Evolutionary conservation across 441 rosid species (phyloP).

Genomic region (Euphorbia celastroides): DNA sequence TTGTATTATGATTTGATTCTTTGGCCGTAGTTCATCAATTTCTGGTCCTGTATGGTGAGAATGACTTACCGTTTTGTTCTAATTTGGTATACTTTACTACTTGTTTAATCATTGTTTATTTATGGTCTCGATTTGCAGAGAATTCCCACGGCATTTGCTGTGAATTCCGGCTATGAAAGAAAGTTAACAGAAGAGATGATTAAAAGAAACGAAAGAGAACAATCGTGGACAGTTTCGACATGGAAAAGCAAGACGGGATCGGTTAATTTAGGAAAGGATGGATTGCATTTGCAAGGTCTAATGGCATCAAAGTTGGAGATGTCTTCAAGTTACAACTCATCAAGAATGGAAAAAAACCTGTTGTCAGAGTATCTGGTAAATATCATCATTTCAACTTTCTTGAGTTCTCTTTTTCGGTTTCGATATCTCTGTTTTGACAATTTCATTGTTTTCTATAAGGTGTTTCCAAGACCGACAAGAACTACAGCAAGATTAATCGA

Average conservation of each 20-base stretch:
- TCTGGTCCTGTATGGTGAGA: no score
- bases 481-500: neutral
- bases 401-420: neutral
- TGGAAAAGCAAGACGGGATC: neutral
- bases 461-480: neutral
- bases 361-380: slow-evolving; percentile 1
- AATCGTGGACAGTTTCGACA: neutral
- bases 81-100: no score
- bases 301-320: slow-evolving; percentile 12
- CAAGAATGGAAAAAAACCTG: slow-evolving; percentile 6
- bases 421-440: no score
- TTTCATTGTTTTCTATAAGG: neutral
- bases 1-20: no score
- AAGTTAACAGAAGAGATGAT: slow-evolving; percentile 1
- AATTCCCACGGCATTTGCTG: slow-evolving; percentile 11
- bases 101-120: no score
- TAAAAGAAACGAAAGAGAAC: slow-evolving; percentile 9
- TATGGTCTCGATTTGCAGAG: slow-evolving; percentile 9
- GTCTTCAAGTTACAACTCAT: slow-evolving; percentile 11
- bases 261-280: neutral
- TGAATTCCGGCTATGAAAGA: neutral
- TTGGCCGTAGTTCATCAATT: no score
- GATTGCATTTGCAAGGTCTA: slow-evolving; percentile 3
- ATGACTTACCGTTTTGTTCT: neutral
- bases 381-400: neutral